Evolutionary conservation across 176 grass and related monocot species (phyloP).

Genomic region (Stipa capillata): DNA sequence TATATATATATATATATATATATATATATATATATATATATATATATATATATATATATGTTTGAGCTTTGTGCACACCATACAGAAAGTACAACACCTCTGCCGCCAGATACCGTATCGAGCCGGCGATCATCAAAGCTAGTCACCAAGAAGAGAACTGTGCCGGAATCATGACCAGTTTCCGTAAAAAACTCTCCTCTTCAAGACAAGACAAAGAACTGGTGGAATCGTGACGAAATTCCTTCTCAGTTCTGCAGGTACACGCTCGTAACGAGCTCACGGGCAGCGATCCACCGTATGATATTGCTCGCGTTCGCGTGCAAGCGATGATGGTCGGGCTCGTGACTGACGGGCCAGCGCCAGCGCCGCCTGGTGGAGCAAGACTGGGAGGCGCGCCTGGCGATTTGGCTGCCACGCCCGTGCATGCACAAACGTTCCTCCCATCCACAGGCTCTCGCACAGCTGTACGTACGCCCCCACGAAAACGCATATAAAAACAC

Average conservation of each 20-base stretch:
- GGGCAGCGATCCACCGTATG: not conserved
- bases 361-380: not conserved
- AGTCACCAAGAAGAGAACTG: conserved; percentile 6
- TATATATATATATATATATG: too few relatives aligned
- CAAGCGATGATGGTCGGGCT: not conserved
- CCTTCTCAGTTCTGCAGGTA: too few relatives aligned
- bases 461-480: not conserved
- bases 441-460: not conserved
- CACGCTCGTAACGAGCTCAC: too few relatives aligned
- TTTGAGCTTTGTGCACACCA: not conserved
- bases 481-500: not conserved
- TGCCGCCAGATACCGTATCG: conserved; percentile 14
- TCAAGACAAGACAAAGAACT: not conserved
- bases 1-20: too few relatives aligned
- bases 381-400: not conserved
- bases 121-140: conserved; percentile 8
- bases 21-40: too few relatives aligned
- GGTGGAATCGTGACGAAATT: not conserved
- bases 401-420: not conserved
- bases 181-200: not conserved
- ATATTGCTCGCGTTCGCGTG: not conserved
- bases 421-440: not conserved
- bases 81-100: not conserved
- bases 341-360: not conserved
- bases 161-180: not conserved